A percentile compares a stretch with the other conserved stretches of the same genome.
These are phyloP conservation scores for Williopsis jadinii DNA, from an alignment of 1,139 yeast genomes.

Conservation along the genomic window DNA sequence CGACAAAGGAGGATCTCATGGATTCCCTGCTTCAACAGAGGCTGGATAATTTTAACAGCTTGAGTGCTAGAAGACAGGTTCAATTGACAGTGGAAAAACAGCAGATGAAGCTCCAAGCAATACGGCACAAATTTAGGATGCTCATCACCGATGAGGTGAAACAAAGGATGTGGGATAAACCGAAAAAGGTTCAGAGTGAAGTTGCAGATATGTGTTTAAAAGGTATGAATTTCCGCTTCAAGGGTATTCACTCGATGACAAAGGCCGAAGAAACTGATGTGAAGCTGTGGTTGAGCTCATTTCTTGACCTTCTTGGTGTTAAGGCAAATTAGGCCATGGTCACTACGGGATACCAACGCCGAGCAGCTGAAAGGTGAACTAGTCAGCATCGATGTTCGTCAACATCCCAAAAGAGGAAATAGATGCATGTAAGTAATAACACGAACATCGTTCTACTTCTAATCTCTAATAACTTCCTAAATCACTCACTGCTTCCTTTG, in stretches of 20 bases:
- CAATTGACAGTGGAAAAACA: slow-evolving; percentile 13
- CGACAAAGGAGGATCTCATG: slow-evolving; percentile 19
- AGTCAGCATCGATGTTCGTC: no score
- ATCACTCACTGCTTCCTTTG: no score
- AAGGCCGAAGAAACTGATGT: slow-evolving; percentile 9
- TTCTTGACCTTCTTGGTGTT: slow-evolving; percentile 9
- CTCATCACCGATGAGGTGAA: slow-evolving; percentile 14
- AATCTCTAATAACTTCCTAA: no score
- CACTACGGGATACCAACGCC: no score
- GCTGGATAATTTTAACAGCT: slow-evolving; percentile 7
- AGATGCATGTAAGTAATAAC: no score
- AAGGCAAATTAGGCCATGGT: no score
- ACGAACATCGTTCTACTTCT: no score
- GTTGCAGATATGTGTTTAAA: slow-evolving; percentile 20
- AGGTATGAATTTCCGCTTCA: slow-evolving; percentile 17
- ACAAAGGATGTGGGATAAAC: slow-evolving; percentile 7
- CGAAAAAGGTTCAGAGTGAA: slow-evolving; percentile 14
- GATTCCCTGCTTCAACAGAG: slow-evolving; percentile 15
- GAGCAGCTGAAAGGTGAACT: no score
- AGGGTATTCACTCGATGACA: slow-evolving; percentile 5
- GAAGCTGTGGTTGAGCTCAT: slow-evolving; percentile 14
- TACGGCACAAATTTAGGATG: slow-evolving; percentile 13
- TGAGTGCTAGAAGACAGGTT: slow-evolving; percentile 14
- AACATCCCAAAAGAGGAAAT: no score
- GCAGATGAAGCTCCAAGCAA: slow-evolving; percentile 10